phyloP scores from a whole-genome alignment of 2,329 filamentous ascomycete genomes.

The Truncatella angustata region DNA sequence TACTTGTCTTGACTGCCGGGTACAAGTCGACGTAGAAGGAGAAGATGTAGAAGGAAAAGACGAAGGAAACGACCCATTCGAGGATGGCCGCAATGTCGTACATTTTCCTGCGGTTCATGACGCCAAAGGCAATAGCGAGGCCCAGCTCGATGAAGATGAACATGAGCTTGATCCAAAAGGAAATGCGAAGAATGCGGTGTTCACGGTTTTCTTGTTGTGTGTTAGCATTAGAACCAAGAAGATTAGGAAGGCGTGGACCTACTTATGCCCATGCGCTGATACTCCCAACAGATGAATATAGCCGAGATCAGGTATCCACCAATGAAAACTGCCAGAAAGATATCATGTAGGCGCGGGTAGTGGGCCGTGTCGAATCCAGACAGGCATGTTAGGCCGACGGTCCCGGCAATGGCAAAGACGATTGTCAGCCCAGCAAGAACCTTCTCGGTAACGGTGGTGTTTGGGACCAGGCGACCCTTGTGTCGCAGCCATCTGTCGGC shows the following conservation, averaged over 20 bases:
- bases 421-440: slow-evolving; percentile 61
- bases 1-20: slow-evolving; percentile 64
- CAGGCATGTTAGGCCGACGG: slow-evolving; percentile 76
- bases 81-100: slow-evolving; percentile 72
- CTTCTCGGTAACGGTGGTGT: slow-evolving; percentile 63
- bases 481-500: slow-evolving; percentile 85
- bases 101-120: slow-evolving; percentile 44
- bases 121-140: slow-evolving; percentile 72
- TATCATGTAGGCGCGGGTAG: slow-evolving; percentile 66
- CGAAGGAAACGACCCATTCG: slow-evolving; percentile 75
- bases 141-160: slow-evolving; percentile 81
- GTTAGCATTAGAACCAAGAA: background rate
- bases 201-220: slow-evolving; percentile 61
- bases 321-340: slow-evolving; percentile 82
- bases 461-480: slow-evolving; percentile 72
- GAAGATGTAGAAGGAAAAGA: slow-evolving; percentile 86
- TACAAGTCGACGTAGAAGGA: slow-evolving; percentile 86
- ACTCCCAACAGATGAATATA: slow-evolving; percentile 87
- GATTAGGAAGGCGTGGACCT: slow-evolving; percentile 24
- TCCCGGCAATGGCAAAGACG: slow-evolving; percentile 69
- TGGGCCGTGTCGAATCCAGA: slow-evolving; percentile 80
- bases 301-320: slow-evolving; percentile 81
- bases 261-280: slow-evolving; percentile 78
- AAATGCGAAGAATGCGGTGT: slow-evolving; percentile 69
- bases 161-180: slow-evolving; percentile 82